phyloP scores from a whole-genome alignment of 2,329 filamentous ascomycete species.

The Dothideomycetes sp. region DNA sequence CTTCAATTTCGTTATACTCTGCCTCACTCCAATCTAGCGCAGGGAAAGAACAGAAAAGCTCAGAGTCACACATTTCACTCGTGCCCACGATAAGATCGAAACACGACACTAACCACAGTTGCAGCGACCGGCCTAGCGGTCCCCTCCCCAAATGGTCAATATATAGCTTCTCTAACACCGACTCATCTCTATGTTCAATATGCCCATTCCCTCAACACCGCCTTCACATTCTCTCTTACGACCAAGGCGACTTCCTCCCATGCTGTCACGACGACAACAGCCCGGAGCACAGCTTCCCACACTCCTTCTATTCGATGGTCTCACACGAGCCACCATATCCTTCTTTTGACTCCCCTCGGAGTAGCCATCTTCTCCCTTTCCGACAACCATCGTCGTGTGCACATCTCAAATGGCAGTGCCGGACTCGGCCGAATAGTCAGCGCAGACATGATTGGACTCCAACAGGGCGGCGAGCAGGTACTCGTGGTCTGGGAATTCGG shows the following conservation, averaged over 20 bases:
- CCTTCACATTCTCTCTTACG: conserved; percentile 23
- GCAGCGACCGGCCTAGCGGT: conserved; percentile 18
- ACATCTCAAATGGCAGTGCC: conserved; percentile 36
- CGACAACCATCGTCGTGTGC: conserved; percentile 29
- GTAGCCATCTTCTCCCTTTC: conserved; percentile 31
- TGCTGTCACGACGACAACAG: conserved; percentile 16
- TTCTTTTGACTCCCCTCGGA: conserved; percentile 28
- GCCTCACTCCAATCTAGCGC: no score
- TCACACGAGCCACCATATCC: conserved; percentile 25
- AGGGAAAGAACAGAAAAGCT: no score
- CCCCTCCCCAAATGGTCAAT: conserved; percentile 26
- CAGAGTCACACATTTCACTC: no score
- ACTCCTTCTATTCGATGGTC: no score
- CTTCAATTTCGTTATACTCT: no score
- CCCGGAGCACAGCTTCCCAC: no score
- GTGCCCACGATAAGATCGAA: no score
- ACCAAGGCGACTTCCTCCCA: conserved; percentile 9
- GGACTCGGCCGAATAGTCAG: conserved; percentile 35
- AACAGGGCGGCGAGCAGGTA: conserved; percentile 27
- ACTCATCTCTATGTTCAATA: conserved; percentile 29
- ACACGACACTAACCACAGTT: background rate
- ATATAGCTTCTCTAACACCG: conserved; percentile 27
- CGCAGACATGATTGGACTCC: conserved; percentile 26
- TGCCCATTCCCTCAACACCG: conserved; percentile 22
- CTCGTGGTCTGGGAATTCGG: conserved; percentile 39